These are phyloP conservation scores for Hypoxylon sp. DNA, from an alignment of 2,329 filamentous ascomycete genomes.

Conservation along the genomic window DNA sequence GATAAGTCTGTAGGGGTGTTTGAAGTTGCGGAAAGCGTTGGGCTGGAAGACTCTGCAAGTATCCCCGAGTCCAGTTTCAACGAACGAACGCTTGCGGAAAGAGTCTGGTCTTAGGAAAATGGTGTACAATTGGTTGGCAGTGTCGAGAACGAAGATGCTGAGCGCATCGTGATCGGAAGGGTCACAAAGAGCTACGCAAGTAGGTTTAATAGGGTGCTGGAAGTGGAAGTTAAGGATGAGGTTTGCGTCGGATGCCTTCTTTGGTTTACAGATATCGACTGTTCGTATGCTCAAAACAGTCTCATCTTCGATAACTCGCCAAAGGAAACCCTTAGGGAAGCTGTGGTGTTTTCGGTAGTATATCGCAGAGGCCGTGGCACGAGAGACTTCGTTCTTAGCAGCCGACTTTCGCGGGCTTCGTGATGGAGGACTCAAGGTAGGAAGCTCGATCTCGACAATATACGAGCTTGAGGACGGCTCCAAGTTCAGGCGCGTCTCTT, in stretches of 20 bases:
- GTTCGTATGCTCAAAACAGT: conserved; percentile 86
- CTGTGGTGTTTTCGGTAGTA: conserved; percentile 84
- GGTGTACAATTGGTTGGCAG: conserved; percentile 85
- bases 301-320: conserved; percentile 87
- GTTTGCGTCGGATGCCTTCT: conserved; percentile 76
- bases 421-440: conserved; percentile 65
- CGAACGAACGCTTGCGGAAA: conserved; percentile 78
- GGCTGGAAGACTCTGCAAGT: conserved; percentile 82
- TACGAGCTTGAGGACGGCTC: conserved; percentile 79
- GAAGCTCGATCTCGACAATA: conserved; percentile 78
- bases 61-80: conserved; percentile 81
- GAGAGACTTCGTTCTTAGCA: conserved; percentile 80
- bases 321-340: conserved; percentile 88
- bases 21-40: conserved; percentile 77
- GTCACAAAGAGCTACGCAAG: conserved; percentile 88
- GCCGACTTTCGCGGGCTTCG: conserved; percentile 60
- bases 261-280: conserved; percentile 82
- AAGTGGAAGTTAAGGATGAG: conserved; percentile 86
- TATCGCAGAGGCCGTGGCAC: conserved; percentile 80
- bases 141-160: conserved; percentile 75
- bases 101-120: conserved; percentile 86
- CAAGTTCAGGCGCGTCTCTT: conserved; percentile 88
- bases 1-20: conserved; percentile 84
- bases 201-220: conserved; percentile 77
- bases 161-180: conserved; percentile 73